These are phyloP conservation scores for Entelexis sorbosivorans DNA, from an alignment of 1,139 yeast species.

Conservation along the genomic window DNA sequence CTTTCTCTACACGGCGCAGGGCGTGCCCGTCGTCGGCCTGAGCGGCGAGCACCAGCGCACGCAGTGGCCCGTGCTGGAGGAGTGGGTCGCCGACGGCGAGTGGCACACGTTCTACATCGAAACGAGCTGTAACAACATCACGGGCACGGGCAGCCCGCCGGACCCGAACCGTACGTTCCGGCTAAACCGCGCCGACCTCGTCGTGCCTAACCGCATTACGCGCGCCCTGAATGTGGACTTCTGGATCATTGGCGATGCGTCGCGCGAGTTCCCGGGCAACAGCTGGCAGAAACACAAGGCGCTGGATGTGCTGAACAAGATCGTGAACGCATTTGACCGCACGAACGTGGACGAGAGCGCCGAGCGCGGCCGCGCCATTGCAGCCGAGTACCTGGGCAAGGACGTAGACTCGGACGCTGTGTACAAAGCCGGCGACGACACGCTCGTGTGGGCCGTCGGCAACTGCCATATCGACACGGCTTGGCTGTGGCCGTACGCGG, in stretches of 20 bases:
- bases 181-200: slow-evolving; percentile 60
- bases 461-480: slow-evolving; percentile 97
- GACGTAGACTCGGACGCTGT: slow-evolving; percentile 57
- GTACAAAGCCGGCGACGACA: slow-evolving; percentile 26
- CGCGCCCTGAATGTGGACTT: slow-evolving; percentile 68
- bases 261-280: slow-evolving; percentile 66
- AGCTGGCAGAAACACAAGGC: slow-evolving; percentile 81
- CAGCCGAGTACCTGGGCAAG: slow-evolving; percentile 52
- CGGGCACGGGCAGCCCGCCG: slow-evolving; percentile 67
- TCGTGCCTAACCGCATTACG: slow-evolving; percentile 72
- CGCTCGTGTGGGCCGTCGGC: slow-evolving; percentile 64
- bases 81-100: slow-evolving; percentile 38
- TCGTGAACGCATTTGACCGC: slow-evolving; percentile 71
- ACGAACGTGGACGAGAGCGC: slow-evolving; percentile 40
- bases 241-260: slow-evolving; percentile 83
- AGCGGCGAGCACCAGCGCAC: slow-evolving; percentile 78
- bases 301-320: slow-evolving; percentile 59
- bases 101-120: slow-evolving; percentile 62
- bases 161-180: slow-evolving; percentile 58
- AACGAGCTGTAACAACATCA: slow-evolving; percentile 90
- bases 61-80: slow-evolving; percentile 56
- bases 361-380: slow-evolving; percentile 53
- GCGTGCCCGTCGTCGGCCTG: slow-evolving; percentile 68
- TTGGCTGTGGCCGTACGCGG: slow-evolving; percentile 98
- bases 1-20: slow-evolving; percentile 54